A percentile compares a stretch with the other conserved stretches of the same genome.
phyloP scores from a whole-genome alignment of 371 early-diverging fungal species.

The Batkoa obscura region DNA sequence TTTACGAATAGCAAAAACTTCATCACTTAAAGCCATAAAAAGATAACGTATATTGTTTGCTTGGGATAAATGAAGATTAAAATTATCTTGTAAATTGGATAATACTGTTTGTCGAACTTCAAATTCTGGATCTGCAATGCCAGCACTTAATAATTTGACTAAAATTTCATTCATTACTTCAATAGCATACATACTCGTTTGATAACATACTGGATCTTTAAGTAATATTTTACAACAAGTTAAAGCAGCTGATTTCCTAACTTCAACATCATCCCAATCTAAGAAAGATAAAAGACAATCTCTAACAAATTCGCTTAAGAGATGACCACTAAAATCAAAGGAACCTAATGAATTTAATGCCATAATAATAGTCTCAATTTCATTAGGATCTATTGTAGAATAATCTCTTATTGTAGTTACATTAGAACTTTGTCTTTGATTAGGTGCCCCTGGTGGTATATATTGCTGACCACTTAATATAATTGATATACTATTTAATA shows the following conservation, averaged over 20 bases:
- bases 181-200: slow-evolving; percentile 66
- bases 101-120: slow-evolving; percentile 63
- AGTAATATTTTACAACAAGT: slow-evolving; percentile 72
- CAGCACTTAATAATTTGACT: slow-evolving; percentile 69
- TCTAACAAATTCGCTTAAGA: slow-evolving; percentile 77
- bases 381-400: not conserved
- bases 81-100: slow-evolving; percentile 53
- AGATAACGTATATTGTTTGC: slow-evolving; percentile 76
- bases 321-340: slow-evolving; percentile 71
- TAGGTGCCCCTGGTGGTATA: slow-evolving; percentile 59
- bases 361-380: slow-evolving; percentile 50
- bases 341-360: slow-evolving; percentile 72
- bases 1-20: slow-evolving; percentile 75
- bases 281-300: slow-evolving; percentile 71
- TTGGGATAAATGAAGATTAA: slow-evolving; percentile 80
- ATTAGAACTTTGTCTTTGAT: slow-evolving; percentile 7
- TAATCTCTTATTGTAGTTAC: not conserved
- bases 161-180: slow-evolving; percentile 78
- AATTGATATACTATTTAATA: slow-evolving; percentile 74
- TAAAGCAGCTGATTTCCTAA: slow-evolving; percentile 73
- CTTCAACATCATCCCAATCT: slow-evolving; percentile 60
- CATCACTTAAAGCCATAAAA: slow-evolving; percentile 84
- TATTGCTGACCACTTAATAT: slow-evolving; percentile 74
- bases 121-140: slow-evolving; percentile 78
- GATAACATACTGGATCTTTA: slow-evolving; percentile 49